A percentile compares a stretch with the other conserved stretches of the same genome.
Conservation (phyloP, 2,329 filamentous ascomycete genomes). For the Calonectria hawksworthii region DNA sequence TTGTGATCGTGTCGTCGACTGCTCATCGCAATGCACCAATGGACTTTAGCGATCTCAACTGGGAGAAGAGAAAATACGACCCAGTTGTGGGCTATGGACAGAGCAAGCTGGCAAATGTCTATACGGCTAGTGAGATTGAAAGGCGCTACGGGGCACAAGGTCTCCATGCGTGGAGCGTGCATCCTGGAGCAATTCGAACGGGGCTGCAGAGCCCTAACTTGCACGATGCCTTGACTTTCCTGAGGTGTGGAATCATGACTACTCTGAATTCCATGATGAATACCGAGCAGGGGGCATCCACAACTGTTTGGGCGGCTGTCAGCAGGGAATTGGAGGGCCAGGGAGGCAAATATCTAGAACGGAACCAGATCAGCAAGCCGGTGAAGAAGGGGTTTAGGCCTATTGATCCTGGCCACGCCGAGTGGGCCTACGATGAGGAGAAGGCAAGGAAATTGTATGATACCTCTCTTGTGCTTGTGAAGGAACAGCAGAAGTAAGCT, state of each 20-base stretch:
- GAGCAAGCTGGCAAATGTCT: constrained; percentile 66
- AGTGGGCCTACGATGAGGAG: constrained; percentile 8
- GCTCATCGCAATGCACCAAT: constrained; percentile 32
- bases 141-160: constrained; percentile 59
- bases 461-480: background rate
- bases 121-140: constrained; percentile 65
- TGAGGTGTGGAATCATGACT: background rate
- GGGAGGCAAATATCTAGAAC: constrained; percentile 35
- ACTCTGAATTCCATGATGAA: constrained; percentile 3
- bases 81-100: constrained; percentile 60
- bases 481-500: background rate
- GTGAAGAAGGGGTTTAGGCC: background rate
- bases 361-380: background rate
- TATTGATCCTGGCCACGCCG: background rate
- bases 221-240: constrained; percentile 11
- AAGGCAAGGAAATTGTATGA: background rate
- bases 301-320: constrained; percentile 38
- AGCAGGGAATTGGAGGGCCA: constrained; percentile 30
- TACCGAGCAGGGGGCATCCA: constrained; percentile 38
- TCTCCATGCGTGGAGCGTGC: constrained; percentile 56
- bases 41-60: constrained; percentile 39
- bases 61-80: constrained; percentile 41
- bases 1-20: constrained; percentile 50
- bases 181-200: constrained; percentile 61
- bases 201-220: constrained; percentile 20